Evolutionary conservation across 306 rosid genomes (phyloP).

Genomic region (Dalbergia oliveri): DNA sequence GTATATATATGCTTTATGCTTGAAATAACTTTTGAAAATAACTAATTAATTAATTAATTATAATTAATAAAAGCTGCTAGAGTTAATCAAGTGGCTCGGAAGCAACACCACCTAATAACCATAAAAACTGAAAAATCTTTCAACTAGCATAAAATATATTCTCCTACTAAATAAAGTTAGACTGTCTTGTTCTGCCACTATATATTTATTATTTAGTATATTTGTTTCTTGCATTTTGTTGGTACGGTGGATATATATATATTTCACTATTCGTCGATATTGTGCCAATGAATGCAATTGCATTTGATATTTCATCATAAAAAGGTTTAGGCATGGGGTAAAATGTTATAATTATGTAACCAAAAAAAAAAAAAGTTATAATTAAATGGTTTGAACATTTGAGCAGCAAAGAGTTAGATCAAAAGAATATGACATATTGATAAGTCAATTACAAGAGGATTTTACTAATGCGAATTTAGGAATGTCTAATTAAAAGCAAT

Average conservation of each 20-base stretch:
- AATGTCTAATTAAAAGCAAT: too few relatives aligned
- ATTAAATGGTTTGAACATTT: conserved; percentile 13
- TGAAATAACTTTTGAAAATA: background rate
- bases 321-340: background rate
- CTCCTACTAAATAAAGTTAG: background rate
- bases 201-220: background rate
- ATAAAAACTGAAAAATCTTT: background rate
- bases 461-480: too few relatives aligned
- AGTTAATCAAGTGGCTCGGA: background rate
- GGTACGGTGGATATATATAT: background rate
- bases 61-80: background rate
- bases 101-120: conserved; percentile 19
- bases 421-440: background rate
- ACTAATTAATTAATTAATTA: background rate
- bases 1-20: background rate
- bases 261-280: background rate
- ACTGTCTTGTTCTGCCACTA: background rate
- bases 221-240: background rate
- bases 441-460: background rate
- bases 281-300: background rate
- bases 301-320: conserved; percentile 13
- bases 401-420: background rate
- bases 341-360: too few relatives aligned
- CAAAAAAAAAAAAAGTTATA: too few relatives aligned
- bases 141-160: background rate